Base-by-base conservation (phyloP, 495 filamentous ascomycete genomes). In the Penicillium robsamsonii region DNA sequence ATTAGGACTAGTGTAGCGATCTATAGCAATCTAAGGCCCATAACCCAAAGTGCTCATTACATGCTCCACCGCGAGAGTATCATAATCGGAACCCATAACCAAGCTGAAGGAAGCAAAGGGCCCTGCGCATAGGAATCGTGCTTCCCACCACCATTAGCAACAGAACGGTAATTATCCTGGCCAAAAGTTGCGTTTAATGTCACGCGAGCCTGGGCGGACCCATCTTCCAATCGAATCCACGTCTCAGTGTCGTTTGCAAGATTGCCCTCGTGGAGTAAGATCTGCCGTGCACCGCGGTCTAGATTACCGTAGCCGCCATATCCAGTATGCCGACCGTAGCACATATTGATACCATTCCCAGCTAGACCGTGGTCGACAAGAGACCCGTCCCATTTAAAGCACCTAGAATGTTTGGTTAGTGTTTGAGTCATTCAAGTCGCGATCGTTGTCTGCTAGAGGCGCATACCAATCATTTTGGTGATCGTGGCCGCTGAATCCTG, bases 241-340 rank as follows among this genome's bases (percentile, higher is more conserved):
- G 87, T 88, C 42, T 85, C 76, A 2, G 84, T 65, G 17, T 69
- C 71, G 30, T 75, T 58, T 5, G 44, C 46, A 1, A 73, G 43
- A 25, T 57, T 63, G 17, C 60, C 54, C 8, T 80, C 69, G 27
- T 74, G 68, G n/a, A 88, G 65, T 1, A 75, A 60, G 8, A 89
- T 68, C 56, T 87, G 84, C 6, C 88, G 71, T 11, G 75, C 74
- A 0, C 87, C 87, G 0, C 87, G 76, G 8, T 77, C 78, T 77
- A 82, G 85, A 53, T 71, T 76, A 0, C 86, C 84, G 56, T 91
- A 90, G 0, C 88, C 88, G 0, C 87, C 87, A 53, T 88, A 90
- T 7, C 88, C 87, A 0, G 79, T 79, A 55, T 87, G 86, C 52
- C 85, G 80, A n/a, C 84, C 81, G 59, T 89, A 90, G 61, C 88